These are phyloP conservation scores for Pelargonium myrrhifolium DNA, from an alignment of 441 rosid genomes.

Conservation along the genomic window DNA sequence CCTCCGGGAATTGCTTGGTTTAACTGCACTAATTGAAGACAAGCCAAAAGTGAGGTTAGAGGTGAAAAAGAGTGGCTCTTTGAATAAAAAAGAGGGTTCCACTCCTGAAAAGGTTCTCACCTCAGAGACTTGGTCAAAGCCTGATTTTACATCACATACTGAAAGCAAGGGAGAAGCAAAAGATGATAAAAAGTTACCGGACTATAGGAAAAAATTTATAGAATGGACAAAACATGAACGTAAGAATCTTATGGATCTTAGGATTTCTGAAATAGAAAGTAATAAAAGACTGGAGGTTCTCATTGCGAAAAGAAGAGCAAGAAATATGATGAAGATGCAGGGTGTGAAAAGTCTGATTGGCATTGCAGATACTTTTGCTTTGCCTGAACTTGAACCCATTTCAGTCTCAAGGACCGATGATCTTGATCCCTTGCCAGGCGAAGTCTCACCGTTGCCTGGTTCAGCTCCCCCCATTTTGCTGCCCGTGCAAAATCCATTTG, in stretches of 20 bases:
- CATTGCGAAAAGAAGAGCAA: conserved; percentile 59
- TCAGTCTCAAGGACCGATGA: conserved; percentile 32
- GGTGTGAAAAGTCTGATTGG: conserved; percentile 38
- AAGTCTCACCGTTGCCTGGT: conserved; percentile 43
- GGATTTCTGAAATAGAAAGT: conserved; percentile 72
- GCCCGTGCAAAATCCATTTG: conserved; percentile 68
- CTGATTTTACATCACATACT: conserved; percentile 17
- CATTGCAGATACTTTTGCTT: conserved; percentile 22
- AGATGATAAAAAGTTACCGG: conserved; percentile 28
- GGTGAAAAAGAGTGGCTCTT: conserved; percentile 17
- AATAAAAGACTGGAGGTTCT: conserved; percentile 70
- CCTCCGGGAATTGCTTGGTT: background rate
- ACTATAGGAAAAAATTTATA: conserved; percentile 31
- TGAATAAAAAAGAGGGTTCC: conserved; percentile 13
- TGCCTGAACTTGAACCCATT: conserved; percentile 29
- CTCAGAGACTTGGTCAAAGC: conserved; percentile 9
- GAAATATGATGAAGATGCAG: conserved; percentile 48
- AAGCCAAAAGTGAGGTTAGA: background rate
- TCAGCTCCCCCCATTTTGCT: conserved; percentile 79
- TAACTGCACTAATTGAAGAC: background rate
- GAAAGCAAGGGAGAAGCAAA: conserved; percentile 42
- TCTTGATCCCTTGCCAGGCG: conserved; percentile 25
- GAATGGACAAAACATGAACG: conserved; percentile 84
- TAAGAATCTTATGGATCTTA: conserved; percentile 80
- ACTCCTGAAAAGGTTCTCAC: conserved; percentile 4